Percentiles rank a stretch among this genome's conserved stretches.
Evolutionary conservation across 2,329 filamentous ascomycete species (phyloP).

Genomic region (Penicillium sp.): DNA sequence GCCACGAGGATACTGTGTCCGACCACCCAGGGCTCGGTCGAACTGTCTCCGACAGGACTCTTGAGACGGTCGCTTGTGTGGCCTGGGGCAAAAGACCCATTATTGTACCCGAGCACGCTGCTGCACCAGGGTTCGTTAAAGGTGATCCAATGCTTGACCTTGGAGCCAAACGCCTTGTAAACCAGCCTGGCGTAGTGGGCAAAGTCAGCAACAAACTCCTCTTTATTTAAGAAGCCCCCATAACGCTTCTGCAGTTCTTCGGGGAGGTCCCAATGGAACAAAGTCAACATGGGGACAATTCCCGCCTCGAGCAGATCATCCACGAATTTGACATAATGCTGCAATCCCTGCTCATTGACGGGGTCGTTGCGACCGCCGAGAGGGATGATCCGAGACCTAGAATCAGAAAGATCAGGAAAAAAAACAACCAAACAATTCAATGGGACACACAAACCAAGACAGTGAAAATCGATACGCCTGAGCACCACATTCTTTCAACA

Average conservation of each 20-base stretch:
- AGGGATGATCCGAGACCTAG: constrained; percentile 71
- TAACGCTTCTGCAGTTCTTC: constrained; percentile 76
- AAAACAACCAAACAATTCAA: not conserved
- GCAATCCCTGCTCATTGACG: constrained; percentile 72
- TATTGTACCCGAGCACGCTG: constrained; percentile 74
- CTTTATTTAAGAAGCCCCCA: constrained; percentile 74
- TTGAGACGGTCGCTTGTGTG: constrained; percentile 72
- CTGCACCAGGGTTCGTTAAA: constrained; percentile 91
- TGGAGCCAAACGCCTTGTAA: constrained; percentile 69
- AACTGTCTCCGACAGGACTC: constrained; percentile 69
- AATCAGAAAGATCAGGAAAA: not conserved
- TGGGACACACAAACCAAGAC: constrained; percentile 53
- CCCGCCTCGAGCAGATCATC: constrained; percentile 73
- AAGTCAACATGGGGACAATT: constrained; percentile 76
- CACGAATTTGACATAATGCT: constrained; percentile 75
- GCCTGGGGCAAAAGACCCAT: constrained; percentile 77
- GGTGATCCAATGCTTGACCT: constrained; percentile 85
- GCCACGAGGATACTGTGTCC: constrained; percentile 78
- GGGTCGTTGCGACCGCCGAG: constrained; percentile 80
- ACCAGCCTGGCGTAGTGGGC: constrained; percentile 73
- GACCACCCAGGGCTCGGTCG: constrained; percentile 76
- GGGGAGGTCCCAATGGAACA: constrained; percentile 87
- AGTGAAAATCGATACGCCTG: constrained; percentile 80
- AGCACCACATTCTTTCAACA: constrained; percentile 71
- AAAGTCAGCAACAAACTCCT: constrained; percentile 80